A percentile compares a stretch with the other conserved stretches of the same genome.
Evolutionary conservation across 495 filamentous ascomycete genomes (phyloP).

Genomic region (Penicillium chermesinum): DNA sequence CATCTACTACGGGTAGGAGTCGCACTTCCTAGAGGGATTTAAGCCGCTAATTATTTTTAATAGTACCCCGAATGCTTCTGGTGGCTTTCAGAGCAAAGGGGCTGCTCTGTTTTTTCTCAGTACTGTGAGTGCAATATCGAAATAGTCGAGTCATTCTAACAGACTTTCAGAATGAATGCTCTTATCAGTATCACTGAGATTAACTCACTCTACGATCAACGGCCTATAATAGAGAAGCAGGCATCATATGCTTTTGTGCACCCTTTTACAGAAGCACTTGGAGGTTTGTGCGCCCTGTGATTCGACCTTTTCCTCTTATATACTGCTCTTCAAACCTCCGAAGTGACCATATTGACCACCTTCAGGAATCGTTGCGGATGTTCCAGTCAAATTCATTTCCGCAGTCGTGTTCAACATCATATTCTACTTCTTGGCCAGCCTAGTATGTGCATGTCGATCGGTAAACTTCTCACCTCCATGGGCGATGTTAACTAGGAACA

Average conservation of each 20-base stretch:
- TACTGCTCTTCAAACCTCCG: no score
- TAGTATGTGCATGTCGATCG: conserved; percentile 26
- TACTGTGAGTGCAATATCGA: conserved; percentile 56
- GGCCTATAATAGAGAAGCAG: conserved; percentile 63
- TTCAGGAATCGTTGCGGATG: conserved; percentile 47
- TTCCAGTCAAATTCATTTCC: conserved; percentile 50
- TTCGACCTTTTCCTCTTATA: no score
- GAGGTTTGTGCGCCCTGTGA: conserved; percentile 22
- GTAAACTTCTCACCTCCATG: not conserved
- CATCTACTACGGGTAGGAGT: conserved; percentile 82
- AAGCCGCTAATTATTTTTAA: no score
- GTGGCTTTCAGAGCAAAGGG: conserved; percentile 72
- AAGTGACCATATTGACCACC: not conserved
- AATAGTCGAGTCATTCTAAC: not conserved
- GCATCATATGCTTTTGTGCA: conserved; percentile 61
- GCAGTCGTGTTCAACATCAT: conserved; percentile 50
- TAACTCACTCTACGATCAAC: conserved; percentile 53
- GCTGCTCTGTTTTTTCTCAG: conserved; percentile 86
- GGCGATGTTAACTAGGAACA: conserved; percentile 18
- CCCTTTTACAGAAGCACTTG: conserved; percentile 55
- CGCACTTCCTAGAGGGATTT: no score
- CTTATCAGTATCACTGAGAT: conserved; percentile 55
- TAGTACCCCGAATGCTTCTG: conserved; percentile 53
- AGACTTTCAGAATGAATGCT: conserved; percentile 45
- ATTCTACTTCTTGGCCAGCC: conserved; percentile 55